Percentiles rank a stretch among this genome's conserved stretches.
Evolutionary conservation across 345 rosid genomes (phyloP).

Genomic region (Viola odorata): DNA sequence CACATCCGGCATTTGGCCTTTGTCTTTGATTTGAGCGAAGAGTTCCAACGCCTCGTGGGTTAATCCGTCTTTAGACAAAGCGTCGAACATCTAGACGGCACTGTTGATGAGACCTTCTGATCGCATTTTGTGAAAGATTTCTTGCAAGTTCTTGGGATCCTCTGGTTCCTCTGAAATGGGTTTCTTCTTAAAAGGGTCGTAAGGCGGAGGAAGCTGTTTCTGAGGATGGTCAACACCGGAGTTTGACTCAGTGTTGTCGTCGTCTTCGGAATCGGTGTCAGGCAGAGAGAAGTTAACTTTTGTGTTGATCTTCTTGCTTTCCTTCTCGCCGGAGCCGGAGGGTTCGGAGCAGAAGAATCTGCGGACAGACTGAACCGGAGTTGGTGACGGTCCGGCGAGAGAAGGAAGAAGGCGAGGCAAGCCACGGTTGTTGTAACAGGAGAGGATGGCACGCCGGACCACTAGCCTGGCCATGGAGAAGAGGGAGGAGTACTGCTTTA

Average conservation of each 20-base stretch:
- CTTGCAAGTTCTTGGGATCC: slow-evolving; percentile 61
- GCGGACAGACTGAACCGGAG: background rate
- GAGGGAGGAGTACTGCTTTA: too few species aligned
- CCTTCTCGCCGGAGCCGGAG: background rate
- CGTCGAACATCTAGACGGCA: slow-evolving; percentile 86
- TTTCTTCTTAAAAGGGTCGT: slow-evolving; percentile 54
- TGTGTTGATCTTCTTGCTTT: slow-evolving; percentile 26
- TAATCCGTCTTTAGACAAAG: slow-evolving; percentile 65
- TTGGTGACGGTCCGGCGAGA: too few species aligned
- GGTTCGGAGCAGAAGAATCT: background rate
- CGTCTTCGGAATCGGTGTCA: slow-evolving; percentile 34
- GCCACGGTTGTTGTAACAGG: too few species aligned
- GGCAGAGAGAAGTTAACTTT: slow-evolving; percentile 66
- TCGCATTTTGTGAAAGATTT: slow-evolving; percentile 59
- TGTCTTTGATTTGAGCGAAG: slow-evolving; percentile 59
- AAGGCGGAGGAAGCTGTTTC: slow-evolving; percentile 54
- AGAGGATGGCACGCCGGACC: too few species aligned
- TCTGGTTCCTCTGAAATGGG: slow-evolving; percentile 42
- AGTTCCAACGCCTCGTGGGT: slow-evolving; percentile 73
- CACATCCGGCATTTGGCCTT: slow-evolving; percentile 65
- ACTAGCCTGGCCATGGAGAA: too few species aligned
- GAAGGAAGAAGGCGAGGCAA: too few species aligned
- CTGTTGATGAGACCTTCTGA: slow-evolving; percentile 40
- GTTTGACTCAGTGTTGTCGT: slow-evolving; percentile 9
- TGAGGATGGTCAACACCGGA: slow-evolving; percentile 6